These are phyloP conservation scores for Chlamydomonas eustigma DNA, from an alignment of 139 green algal species.

Conservation along the genomic window DNA sequence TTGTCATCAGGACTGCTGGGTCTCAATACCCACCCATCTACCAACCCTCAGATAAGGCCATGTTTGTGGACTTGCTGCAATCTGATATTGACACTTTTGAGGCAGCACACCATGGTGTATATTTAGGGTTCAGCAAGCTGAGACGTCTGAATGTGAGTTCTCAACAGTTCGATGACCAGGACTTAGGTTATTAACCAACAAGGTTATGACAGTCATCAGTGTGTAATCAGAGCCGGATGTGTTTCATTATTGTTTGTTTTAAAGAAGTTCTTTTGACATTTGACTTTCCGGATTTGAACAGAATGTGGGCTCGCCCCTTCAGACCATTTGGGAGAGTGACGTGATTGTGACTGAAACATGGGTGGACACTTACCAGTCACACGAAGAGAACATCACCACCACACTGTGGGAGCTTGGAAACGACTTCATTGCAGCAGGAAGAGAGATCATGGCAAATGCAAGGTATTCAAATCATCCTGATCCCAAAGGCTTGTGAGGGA, in stretches of 20 bases:
- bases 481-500: no score
- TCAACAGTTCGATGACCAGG: no score
- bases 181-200: no score
- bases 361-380: constrained; percentile 1
- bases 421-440: neutral
- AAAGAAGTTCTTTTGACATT: no score
- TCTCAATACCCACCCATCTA: neutral
- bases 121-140: constrained; percentile 34
- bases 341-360: neutral
- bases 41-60: neutral
- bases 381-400: neutral
- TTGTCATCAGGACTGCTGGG: neutral
- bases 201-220: no score
- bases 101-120: constrained; percentile 22
- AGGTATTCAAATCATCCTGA: no score
- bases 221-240: no score
- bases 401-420: constrained; percentile 12
- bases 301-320: neutral
- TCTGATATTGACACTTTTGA: neutral
- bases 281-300: no score
- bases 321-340: constrained; percentile 1
- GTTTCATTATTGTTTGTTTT: no score
- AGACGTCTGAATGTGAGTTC: neutral
- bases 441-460: constrained; percentile 13
- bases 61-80: neutral